These are phyloP conservation scores for Teratosphaeria nubilosa DNA, from an alignment of 2,329 filamentous ascomycete species.

Conservation along the genomic window DNA sequence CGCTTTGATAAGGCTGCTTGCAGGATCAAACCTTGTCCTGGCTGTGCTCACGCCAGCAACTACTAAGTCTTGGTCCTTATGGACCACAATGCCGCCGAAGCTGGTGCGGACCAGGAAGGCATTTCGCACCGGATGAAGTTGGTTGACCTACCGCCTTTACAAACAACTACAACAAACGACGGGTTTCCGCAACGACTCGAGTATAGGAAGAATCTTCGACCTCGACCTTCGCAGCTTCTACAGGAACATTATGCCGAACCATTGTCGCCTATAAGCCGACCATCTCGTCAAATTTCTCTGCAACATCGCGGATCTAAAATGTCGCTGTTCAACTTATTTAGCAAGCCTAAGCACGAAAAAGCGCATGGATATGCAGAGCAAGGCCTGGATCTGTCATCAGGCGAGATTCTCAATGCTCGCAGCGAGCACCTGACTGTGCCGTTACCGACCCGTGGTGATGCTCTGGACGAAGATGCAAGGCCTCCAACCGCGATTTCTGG, in stretches of 20 bases:
- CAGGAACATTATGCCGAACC: conserved; percentile 14
- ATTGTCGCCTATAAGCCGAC: conserved; percentile 9
- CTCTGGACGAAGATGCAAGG: not conserved
- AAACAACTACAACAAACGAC: not conserved
- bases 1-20: not conserved
- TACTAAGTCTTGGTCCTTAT: not conserved
- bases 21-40: not conserved
- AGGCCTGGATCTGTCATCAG: conserved; percentile 13
- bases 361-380: conserved; percentile 36
- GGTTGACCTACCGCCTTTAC: not conserved
- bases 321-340: conserved; percentile 42
- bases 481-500: not conserved
- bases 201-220: not conserved
- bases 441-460: conserved; percentile 5
- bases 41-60: not conserved
- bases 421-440: conserved; percentile 1
- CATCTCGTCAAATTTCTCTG: conserved; percentile 6
- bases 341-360: conserved; percentile 39
- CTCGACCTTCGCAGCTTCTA: conserved; percentile 2
- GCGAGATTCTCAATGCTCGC: conserved; percentile 3
- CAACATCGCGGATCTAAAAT: conserved; percentile 25
- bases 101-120: not conserved
- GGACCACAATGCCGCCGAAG: not conserved
- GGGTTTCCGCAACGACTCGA: not conserved
- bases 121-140: not conserved